Conservation (phyloP, 352 stramenopile species). For the Pythium guiyangense region DNA sequence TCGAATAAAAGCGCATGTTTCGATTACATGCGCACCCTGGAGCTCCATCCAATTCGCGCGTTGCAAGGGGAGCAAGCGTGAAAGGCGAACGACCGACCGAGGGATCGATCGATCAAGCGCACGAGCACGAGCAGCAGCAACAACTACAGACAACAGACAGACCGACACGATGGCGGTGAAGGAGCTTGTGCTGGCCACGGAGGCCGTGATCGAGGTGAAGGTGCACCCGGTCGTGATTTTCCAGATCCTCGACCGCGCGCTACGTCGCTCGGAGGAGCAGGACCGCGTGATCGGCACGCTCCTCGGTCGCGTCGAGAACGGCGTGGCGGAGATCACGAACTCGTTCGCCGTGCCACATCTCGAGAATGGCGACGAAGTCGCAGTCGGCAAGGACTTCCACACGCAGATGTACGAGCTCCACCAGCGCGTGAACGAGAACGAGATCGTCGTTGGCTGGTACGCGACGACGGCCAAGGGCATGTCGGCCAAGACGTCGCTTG, state of each 20-base stretch:
- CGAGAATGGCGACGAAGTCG: slow-evolving; percentile 95
- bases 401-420: slow-evolving; percentile 96
- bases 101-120: background rate
- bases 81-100: background rate
- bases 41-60: slow-evolving; percentile 2
- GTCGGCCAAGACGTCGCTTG: slow-evolving; percentile 42
- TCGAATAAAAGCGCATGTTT: background rate
- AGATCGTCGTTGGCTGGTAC: slow-evolving; percentile 98
- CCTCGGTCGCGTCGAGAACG: slow-evolving; percentile 86
- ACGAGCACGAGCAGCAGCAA: background rate
- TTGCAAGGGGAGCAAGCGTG: background rate
- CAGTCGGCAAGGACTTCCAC: slow-evolving; percentile 98
- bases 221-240: slow-evolving; percentile 96
- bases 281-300: slow-evolving; percentile 97
- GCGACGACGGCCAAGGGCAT: slow-evolving; percentile 54
- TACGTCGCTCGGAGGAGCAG: slow-evolving; percentile 91
- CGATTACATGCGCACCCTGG: background rate
- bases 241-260: slow-evolving; percentile 95
- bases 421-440: slow-evolving; percentile 91
- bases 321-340: slow-evolving; percentile 92
- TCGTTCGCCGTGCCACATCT: slow-evolving; percentile 96
- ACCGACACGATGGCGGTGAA: slow-evolving; percentile 26
- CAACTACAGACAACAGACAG: too few relatives aligned
- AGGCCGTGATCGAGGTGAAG: slow-evolving; percentile 79
- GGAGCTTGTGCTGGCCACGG: slow-evolving; percentile 67